Evolutionary conservation across 495 filamentous ascomycete species (phyloP), one percentile per base, ranked within the genome.

Genomic region (Aspergillus baeticus): DNA sequence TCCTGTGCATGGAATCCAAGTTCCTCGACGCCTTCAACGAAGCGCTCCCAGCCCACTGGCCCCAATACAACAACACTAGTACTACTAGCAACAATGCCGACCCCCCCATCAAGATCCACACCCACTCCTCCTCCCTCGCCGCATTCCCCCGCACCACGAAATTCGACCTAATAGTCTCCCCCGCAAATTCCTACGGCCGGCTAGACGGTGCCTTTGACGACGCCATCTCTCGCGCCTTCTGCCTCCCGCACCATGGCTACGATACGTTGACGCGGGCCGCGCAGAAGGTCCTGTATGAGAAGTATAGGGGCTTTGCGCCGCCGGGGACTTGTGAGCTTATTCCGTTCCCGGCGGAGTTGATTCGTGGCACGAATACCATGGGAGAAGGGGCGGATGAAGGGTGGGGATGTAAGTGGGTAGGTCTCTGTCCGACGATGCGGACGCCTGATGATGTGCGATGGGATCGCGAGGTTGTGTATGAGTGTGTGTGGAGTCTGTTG

Each of bases 151-250:
- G 54, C 5, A 39, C 29, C 13, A 55, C 61, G 18, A 70, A 59
- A 20, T 81, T 77, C 54, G 71, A 79, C 62, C 63, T 75, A 10
- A 66, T 82, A 15, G 77, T 81, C 42, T 81, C 78, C 6, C 78
- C 78, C 6, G 77, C 78, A 44, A 82, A 82, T 66, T 79, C 75
- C 13, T 80, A 77, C 61, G 78, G 69, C 50, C 71, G 71, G 3
- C 67, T 82, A 3, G 78, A 81, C 51, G 80, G 80, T 39, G 76
- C 66, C 53, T 82, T 81, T 60, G 80, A 82, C 65, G 70, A 78
- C 51, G 77, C 79, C 6, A 78, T 82, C 59, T 79, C 77, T 0
- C 67, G 66, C 43, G 64, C 68, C n/a, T 77, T 80, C 62, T 72
- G 74, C 31, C 74, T 26, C 10, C 62, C 77, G 0, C 57, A 55